Percentiles rank a stretch among this genome's conserved stretches.
phyloP scores from a whole-genome alignment of 345 rosid genomes.

The Brassica rapa region DNA sequence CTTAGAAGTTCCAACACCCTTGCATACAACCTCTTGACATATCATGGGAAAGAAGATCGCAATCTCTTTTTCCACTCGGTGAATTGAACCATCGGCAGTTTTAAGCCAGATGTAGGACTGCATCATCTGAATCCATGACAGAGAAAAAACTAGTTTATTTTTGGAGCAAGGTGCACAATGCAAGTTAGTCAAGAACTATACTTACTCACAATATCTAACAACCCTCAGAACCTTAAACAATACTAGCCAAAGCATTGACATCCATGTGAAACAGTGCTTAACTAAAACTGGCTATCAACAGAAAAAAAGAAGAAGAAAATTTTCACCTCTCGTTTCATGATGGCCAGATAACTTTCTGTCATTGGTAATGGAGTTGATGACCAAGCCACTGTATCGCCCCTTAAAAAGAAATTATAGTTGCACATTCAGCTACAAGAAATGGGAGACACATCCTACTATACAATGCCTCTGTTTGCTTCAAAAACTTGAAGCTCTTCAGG shows the following conservation, averaged over 20 bases:
- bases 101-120: constrained; percentile 87
- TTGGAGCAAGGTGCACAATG: neutral
- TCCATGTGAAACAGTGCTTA: neutral
- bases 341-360: constrained; percentile 72
- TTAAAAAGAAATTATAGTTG: neutral
- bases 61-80: constrained; percentile 90
- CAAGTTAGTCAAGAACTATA: neutral
- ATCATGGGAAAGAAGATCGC: constrained; percentile 95
- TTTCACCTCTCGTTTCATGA: constrained; percentile 74
- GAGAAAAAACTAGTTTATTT: constrained; percentile 14
- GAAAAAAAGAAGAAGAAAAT: neutral
- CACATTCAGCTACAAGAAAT: constrained; percentile 27
- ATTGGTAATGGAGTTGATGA: constrained; percentile 38
- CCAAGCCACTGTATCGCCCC: constrained; percentile 10
- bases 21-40: constrained; percentile 73
- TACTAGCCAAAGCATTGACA: neutral
- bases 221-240: neutral
- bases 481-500: constrained; percentile 24
- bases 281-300: neutral
- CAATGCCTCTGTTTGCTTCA: constrained; percentile 24
- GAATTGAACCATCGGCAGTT: constrained; percentile 85
- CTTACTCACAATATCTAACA: constrained; percentile 11
- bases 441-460: neutral
- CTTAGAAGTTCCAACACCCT: constrained; percentile 81
- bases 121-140: constrained; percentile 48